Evolutionary conservation across 2,329 filamentous ascomycete species (phyloP).

Genomic region (Cyclaneusma minus): DNA sequence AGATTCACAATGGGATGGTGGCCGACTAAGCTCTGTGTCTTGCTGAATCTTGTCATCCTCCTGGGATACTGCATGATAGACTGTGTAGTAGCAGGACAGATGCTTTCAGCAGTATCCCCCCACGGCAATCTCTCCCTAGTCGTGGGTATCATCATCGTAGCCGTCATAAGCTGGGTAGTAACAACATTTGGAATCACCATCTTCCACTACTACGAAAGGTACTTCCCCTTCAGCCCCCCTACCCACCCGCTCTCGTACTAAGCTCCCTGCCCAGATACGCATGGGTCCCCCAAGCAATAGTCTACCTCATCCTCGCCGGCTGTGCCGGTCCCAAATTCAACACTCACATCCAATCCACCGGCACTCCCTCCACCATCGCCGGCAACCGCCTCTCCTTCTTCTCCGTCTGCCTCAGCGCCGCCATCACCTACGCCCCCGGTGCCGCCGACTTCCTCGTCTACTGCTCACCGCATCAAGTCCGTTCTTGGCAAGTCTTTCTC

Average conservation of each 20-base stretch:
- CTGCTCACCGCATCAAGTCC: constrained; percentile 31
- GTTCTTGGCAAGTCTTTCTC: constrained; percentile 31
- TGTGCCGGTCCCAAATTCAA: constrained; percentile 46
- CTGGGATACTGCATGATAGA: constrained; percentile 48
- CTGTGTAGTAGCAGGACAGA: constrained; percentile 51
- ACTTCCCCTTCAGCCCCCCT: constrained; percentile 2
- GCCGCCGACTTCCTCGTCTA: constrained; percentile 58
- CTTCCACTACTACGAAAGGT: constrained; percentile 55
- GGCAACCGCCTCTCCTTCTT: constrained; percentile 54
- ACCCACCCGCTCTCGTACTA: neutral
- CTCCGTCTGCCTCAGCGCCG: constrained; percentile 48
- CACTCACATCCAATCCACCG: constrained; percentile 29
- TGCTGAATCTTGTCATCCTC: constrained; percentile 46
- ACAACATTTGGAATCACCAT: constrained; percentile 52
- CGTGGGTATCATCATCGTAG: constrained; percentile 51
- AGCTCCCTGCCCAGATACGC: constrained; percentile 29
- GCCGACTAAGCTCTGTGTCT: constrained; percentile 45
- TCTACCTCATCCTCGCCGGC: constrained; percentile 45
- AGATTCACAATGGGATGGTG: constrained; percentile 51
- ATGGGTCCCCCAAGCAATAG: constrained; percentile 46
- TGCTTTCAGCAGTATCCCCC: constrained; percentile 46
- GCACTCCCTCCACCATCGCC: constrained; percentile 32
- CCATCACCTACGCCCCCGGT: constrained; percentile 45
- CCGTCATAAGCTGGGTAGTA: constrained; percentile 44
- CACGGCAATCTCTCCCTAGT: constrained; percentile 43